Evolutionary conservation across 2,329 filamentous ascomycete genomes (phyloP).

Genomic region (Leptographium lundbergii): DNA sequence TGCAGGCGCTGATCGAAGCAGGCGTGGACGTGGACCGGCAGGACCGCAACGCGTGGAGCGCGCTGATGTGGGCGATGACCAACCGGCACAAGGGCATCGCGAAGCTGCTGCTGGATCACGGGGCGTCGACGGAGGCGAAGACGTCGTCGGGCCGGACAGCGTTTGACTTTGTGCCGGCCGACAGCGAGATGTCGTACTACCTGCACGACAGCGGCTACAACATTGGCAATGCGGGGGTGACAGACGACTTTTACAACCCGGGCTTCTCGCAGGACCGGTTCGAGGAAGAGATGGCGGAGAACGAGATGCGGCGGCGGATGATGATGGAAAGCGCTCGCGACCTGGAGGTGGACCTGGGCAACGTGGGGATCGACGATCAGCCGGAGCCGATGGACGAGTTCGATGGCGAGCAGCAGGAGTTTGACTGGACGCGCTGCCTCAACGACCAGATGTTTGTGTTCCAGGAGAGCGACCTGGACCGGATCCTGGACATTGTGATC

Average conservation of each 20-base stretch:
- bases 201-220: constrained; percentile 88
- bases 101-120: constrained; percentile 82
- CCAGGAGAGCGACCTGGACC: constrained; percentile 82
- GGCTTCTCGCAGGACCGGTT: constrained; percentile 89
- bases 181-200: constrained; percentile 94
- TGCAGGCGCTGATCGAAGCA: constrained; percentile 69
- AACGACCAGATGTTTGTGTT: constrained; percentile 99
- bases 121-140: constrained; percentile 89
- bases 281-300: constrained; percentile 94
- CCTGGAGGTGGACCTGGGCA: constrained; percentile 89
- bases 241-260: constrained; percentile 86
- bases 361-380: constrained; percentile 89
- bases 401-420: constrained; percentile 83
- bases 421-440: constrained; percentile 86
- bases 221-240: constrained; percentile 66
- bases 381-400: constrained; percentile 62
- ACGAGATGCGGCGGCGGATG: constrained; percentile 89
- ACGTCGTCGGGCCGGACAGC: constrained; percentile 89
- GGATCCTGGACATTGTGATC: constrained; percentile 89
- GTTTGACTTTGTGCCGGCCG: constrained; percentile 87
- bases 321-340: constrained; percentile 99
- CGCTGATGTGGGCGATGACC: constrained; percentile 99
- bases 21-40: constrained; percentile 86
- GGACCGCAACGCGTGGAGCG: constrained; percentile 93
- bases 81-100: constrained; percentile 95